These are phyloP conservation scores for Fusarium armeniacum DNA, from an alignment of 2,329 filamentous ascomycete genomes.

Conservation along the genomic window DNA sequence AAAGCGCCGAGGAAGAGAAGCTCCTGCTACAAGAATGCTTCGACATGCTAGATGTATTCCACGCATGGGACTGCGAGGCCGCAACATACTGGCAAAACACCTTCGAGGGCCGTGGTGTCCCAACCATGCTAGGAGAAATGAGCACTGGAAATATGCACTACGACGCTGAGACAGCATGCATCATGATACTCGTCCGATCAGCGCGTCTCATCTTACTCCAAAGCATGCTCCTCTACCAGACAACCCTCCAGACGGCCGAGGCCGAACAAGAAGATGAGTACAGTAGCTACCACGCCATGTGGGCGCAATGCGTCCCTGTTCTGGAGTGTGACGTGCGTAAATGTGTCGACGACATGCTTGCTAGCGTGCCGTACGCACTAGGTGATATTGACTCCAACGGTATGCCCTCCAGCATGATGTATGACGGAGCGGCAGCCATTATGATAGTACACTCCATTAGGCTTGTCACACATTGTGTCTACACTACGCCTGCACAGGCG, in stretches of 20 bases:
- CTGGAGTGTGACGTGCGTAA: slow-evolving; percentile 46
- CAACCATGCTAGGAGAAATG: slow-evolving; percentile 50
- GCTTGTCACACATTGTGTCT: slow-evolving; percentile 52
- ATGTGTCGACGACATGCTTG: slow-evolving; percentile 53
- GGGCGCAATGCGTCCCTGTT: slow-evolving; percentile 36
- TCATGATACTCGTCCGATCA: slow-evolving; percentile 52
- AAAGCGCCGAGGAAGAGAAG: slow-evolving; percentile 13
- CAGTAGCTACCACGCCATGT: slow-evolving; percentile 23
- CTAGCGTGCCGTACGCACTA: slow-evolving; percentile 52
- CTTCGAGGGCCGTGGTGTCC: slow-evolving; percentile 49
- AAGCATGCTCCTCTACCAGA: slow-evolving; percentile 50
- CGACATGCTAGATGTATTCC: slow-evolving; percentile 51
- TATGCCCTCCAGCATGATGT: slow-evolving; percentile 37
- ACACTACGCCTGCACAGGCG: slow-evolving; percentile 45
- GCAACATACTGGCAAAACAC: slow-evolving; percentile 51
- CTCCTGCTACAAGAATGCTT: slow-evolving; percentile 45
- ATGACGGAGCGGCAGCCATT: slow-evolving; percentile 53
- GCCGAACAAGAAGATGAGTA: slow-evolving; percentile 10
- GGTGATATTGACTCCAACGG: slow-evolving; percentile 50
- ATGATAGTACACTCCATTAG: slow-evolving; percentile 52
- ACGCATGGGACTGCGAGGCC: slow-evolving; percentile 52
- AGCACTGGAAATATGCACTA: slow-evolving; percentile 39
- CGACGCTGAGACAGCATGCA: slow-evolving; percentile 54
- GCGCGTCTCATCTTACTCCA: slow-evolving; percentile 51
- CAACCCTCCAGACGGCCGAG: slow-evolving; percentile 17